Percentiles rank a stretch among this genome's conserved stretches.
These are phyloP conservation scores for Byssoonygena ceratinophila DNA, from an alignment of 2,329 filamentous ascomycete species.

Conservation along the genomic window DNA sequence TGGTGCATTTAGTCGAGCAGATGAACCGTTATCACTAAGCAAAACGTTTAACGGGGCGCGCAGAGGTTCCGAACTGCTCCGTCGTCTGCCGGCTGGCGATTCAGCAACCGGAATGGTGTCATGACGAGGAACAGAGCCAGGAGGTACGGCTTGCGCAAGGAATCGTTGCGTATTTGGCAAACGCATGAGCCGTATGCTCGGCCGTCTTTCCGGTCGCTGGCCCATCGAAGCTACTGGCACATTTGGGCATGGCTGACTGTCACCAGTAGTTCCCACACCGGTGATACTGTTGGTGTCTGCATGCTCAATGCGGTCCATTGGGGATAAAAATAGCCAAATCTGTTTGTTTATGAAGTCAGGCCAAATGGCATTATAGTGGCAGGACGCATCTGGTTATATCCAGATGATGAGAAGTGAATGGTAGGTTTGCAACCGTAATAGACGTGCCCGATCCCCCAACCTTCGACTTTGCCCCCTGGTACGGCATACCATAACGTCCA, in stretches of 20 bases:
- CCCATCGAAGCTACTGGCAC: not conserved
- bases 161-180: slow-evolving; percentile 18
- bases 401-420: not conserved
- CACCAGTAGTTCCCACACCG: not conserved
- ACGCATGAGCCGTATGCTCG: slow-evolving; percentile 14
- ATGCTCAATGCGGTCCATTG: slow-evolving; percentile 34
- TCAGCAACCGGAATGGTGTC: slow-evolving; percentile 19
- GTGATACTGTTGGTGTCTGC: slow-evolving; percentile 3
- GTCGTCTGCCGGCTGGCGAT: slow-evolving; percentile 26
- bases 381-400: slow-evolving; percentile 2
- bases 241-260: not conserved
- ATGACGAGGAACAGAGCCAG: slow-evolving; percentile 8
- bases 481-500: too few species aligned
- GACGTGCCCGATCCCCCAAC: not conserved
- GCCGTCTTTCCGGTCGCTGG: not conserved
- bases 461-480: too few species aligned
- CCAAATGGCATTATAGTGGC: too few species aligned
- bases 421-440: slow-evolving; percentile 1
- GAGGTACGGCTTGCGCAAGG: slow-evolving; percentile 9
- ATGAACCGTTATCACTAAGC: slow-evolving; percentile 18
- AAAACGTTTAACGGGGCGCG: slow-evolving; percentile 27
- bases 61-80: slow-evolving; percentile 35
- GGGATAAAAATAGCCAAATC: not conserved
- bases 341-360: not conserved
- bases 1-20: slow-evolving; percentile 17